Base-by-base conservation (phyloP, 2,329 filamentous ascomycete species). In the Chaetomiaceae sp. region DNA sequence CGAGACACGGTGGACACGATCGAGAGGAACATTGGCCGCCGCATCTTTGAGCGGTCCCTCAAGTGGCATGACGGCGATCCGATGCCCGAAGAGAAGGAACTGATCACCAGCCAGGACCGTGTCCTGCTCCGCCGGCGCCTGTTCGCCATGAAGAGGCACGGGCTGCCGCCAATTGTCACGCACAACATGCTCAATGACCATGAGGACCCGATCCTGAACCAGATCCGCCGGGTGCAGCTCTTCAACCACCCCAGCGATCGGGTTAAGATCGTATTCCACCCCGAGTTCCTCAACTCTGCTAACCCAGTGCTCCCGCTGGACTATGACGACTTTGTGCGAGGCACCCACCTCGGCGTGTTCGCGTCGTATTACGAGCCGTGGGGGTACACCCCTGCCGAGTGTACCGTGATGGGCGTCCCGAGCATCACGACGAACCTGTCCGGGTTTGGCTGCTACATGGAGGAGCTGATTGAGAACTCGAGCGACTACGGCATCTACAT, bases 401-500 rank as follows among this genome's bases (percentile, higher is more conserved):
- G 93, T 70, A 97, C 93, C 0, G 93, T 97, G 56, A 97, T 97
- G 93, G 93, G 93, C 62, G 91, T 99, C 35, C 93, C 93, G 38
- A 96, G 89, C 70, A 96, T 99, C 71, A 97, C 93, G 10, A 97
- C 92, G 23, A 99, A 99, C 70, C 75, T 99, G 39, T 97, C 93
- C 6, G 93, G 93, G 17, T 99, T 99, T 64, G 93, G 93, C 44
- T 97, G 93, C 72, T 97, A 99, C 70, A 99, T 99, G 93, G 93
- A 99, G 70, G 93, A 97, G 71, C 74, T 97, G 60, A 97, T 99
- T 59, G 92, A 97, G 72, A 97, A 97, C 71, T 95, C 92, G 35
- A 87, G 87, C 58, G 93, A 99, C 70, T 97, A 99, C 65, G 93
- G 93, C 59, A 97, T 99, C 71, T 97, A 97, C 76, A 97, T 99